Base-by-base conservation (phyloP, 1,139 yeast species). In the Debaryomycetaceae sp. region DNA sequence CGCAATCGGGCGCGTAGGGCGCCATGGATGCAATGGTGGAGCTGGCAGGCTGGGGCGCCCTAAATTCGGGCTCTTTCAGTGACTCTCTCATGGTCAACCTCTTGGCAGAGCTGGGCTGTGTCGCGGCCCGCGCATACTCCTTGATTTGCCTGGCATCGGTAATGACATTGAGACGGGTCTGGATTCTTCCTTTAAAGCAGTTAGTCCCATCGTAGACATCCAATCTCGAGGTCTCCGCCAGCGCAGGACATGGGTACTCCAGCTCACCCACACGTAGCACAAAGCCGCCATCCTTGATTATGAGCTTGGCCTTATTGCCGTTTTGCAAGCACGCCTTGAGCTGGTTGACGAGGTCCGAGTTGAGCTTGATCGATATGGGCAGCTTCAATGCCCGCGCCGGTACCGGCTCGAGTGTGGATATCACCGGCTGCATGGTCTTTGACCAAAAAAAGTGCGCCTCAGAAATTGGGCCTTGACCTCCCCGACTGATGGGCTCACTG, bases 171-270 rank as follows among this genome's bases (percentile, higher is more conserved):
- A 65, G 49, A 33, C 59, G 55, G 32, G 52, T 51, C 25, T 50
- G 38, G 25, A 63, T 55, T 26, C 63, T 43, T 11, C 71, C 72
- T 22, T 51, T 40, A 40, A 50, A 58, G n/a, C n/a, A n/a, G n/a
- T n/a, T n/a, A 25, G 34, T 35, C 21, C 30, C 37, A 3, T 26
- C 16, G 25, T 62, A 65, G 9, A 65, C 42, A 36, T 62, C 66
- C 18, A 62, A 55, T 33, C 59, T 59, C 34, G 60, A 56, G 34
- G 53, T 58, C 37, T 65, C 72, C 5, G 62, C 62, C 16, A 56
- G 44, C 27, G 48, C 48, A 14, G 51, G 38, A 39, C 70, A 65
- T 3, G 70, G 67, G 34, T 51, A 62, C 18, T 45, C 41, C 30
- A 49, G 34, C 8, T 45, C 36, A 16, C 59, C 58, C n/a, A 64